phyloP scores from a whole-genome alignment of 345 rosid species.

The Euclidium syriacum region DNA sequence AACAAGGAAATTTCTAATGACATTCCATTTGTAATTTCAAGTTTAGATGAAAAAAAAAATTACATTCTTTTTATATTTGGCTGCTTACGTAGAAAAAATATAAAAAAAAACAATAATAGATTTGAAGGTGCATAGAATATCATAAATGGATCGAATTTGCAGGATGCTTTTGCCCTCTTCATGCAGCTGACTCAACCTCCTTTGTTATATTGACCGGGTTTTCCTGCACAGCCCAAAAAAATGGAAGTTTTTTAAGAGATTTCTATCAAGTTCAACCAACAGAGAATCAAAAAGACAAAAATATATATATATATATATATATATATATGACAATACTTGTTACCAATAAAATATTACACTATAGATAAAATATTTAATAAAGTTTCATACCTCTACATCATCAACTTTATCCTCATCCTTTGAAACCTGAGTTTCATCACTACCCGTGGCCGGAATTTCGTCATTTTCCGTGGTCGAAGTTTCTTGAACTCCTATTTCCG shows the following conservation, averaged over 20 bases:
- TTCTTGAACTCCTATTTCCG: slow-evolving; percentile 8
- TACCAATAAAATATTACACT: too few relatives aligned
- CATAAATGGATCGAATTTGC: background rate
- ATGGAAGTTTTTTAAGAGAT: background rate
- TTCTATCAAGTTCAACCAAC: too few relatives aligned
- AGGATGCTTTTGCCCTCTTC: background rate
- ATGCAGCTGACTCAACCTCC: slow-evolving; percentile 23
- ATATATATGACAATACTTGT: too few relatives aligned
- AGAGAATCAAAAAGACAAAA: too few relatives aligned
- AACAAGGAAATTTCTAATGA: background rate
- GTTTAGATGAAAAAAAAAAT: background rate
- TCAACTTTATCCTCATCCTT: slow-evolving; percentile 4
- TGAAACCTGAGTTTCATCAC: background rate
- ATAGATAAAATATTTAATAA: too few relatives aligned
- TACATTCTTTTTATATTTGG: background rate
- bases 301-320: too few relatives aligned
- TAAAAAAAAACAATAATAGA: background rate
- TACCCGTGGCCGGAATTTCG: background rate
- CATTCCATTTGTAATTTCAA: background rate
- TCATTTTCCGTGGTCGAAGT: background rate
- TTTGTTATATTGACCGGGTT: background rate
- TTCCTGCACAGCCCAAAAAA: slow-evolving; percentile 7
- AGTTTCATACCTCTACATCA: slow-evolving; percentile 10
- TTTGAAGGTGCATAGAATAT: background rate
- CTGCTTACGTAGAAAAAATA: background rate